A percentile compares a stretch with the other conserved stretches of the same genome.
phyloP scores from a whole-genome alignment of 352 stramenopile genomes.

The Globisporangium acanthophoron region DNA sequence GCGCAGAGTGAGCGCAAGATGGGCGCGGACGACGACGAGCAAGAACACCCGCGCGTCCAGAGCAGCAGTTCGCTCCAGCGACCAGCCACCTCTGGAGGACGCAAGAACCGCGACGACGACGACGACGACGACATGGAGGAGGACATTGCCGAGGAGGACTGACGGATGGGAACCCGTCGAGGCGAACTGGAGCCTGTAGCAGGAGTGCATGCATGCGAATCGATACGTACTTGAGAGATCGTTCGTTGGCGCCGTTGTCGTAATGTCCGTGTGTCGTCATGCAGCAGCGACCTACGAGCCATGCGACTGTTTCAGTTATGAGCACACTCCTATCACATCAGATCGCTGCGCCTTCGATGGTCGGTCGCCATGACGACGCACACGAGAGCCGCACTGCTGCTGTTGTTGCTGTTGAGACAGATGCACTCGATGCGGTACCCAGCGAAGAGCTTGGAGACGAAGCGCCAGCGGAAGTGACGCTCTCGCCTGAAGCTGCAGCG shows the following conservation, averaged over 20 bases:
- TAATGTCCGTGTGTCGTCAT: too few species aligned
- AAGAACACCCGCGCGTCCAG: conserved; percentile 9
- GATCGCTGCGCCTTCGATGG: too few species aligned
- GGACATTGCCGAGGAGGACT: conserved; percentile 71
- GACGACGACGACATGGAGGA: conserved; percentile 75
- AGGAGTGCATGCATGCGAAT: background rate
- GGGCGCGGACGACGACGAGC: conserved; percentile 11
- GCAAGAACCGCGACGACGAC: conserved; percentile 27
- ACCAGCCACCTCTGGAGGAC: conserved; percentile 9
- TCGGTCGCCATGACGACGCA: too few species aligned
- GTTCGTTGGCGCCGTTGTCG: too few species aligned
- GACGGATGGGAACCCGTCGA: conserved; percentile 11
- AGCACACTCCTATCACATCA: too few species aligned
- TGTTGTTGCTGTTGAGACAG: background rate
- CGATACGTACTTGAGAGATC: too few species aligned
- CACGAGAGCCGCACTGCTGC: background rate
- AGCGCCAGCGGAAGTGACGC: background rate
- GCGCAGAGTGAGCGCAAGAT: conserved; percentile 29
- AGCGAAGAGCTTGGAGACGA: background rate
- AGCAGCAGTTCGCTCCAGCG: conserved; percentile 13
- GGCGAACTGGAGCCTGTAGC: background rate
- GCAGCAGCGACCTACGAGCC: too few species aligned
- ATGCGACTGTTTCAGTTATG: too few species aligned
- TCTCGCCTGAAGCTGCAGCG: conserved; percentile 4
- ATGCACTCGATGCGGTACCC: background rate